Evolutionary conservation across 1,284 basidiomycete genomes (phyloP), one percentile per base, ranked within the genome.

Genomic region (Ustilago xerochloae): DNA sequence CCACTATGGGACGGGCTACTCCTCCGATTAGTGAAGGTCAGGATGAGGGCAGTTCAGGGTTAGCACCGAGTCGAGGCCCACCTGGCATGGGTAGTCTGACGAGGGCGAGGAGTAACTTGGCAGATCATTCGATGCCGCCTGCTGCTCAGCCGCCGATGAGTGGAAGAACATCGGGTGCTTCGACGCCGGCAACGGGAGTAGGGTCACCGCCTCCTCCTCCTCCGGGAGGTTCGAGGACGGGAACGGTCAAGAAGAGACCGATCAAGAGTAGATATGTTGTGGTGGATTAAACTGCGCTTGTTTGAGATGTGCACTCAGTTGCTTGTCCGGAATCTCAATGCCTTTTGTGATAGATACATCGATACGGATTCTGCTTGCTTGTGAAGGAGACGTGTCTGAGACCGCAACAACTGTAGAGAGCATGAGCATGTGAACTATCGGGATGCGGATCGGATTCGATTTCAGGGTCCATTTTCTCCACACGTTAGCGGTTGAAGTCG

Each of bases 181-280:
- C 45, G 38, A 63, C 63, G 43, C 68, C 78, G 15, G 57, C 63
- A 6, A n/a, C n/a, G n/a, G 60, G 51, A 0, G 18, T 69, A 8
- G 65, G 46, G 9, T 54, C 63, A 10, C 59, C 67, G 13, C 63
- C 74, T 10, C 62, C 77, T 0, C 66, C 78, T 1, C 74, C 76
- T 16, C 70, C 76, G 16, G 63, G 63, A 22, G 64, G 67, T 29
- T 43, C 55, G 7, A 54, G 54, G 41, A 63, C 61, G 30, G 73
- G 74, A 22, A 76, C 63, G 5, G 70, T 61, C 18, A 84, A 81
- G 63, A 84, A 83, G 70, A 72, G 78, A 62, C 79, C 82, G 13
- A 78, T 83, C 53, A 82, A 81, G 64, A 77, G 66, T 32, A 75
- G 82, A 32, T 84, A 84, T 48, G 81, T 84, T 13, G 77, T 80